A percentile compares a stretch with the other conserved stretches of the same genome.
phyloP scores from a whole-genome alignment of 805 yeast genomes.

The Yamadazyma tumulicola region DNA sequence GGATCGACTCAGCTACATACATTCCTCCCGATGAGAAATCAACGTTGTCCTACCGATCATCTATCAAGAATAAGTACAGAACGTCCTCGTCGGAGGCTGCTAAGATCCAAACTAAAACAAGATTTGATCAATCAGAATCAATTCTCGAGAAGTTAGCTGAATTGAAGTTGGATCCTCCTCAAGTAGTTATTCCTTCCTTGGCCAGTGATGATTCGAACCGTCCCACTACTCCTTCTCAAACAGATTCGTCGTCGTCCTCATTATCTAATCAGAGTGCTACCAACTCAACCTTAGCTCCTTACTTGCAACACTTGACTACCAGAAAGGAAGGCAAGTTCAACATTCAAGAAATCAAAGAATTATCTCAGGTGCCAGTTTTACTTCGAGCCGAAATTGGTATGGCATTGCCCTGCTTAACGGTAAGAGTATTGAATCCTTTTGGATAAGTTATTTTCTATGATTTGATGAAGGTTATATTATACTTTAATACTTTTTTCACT shows the following conservation, averaged over 20 bases:
- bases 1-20: conserved; percentile 87
- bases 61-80: conserved; percentile 74
- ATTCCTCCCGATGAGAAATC: conserved; percentile 88
- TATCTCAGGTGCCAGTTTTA: conserved; percentile 77
- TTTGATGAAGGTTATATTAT: neutral
- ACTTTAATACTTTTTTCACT: too few relatives aligned
- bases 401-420: conserved; percentile 94
- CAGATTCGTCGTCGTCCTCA: conserved; percentile 10
- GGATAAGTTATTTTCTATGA: conserved; percentile 17
- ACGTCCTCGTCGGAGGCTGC: conserved; percentile 74
- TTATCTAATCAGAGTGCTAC: conserved; percentile 12
- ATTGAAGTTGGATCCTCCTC: conserved; percentile 51
- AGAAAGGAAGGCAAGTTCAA: conserved; percentile 56
- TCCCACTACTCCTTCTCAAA: conserved; percentile 23
- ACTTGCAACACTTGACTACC: conserved; percentile 53
- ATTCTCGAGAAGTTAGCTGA: conserved; percentile 46
- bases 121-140: conserved; percentile 36
- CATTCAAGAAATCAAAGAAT: conserved; percentile 79
- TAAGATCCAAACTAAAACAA: conserved; percentile 41
- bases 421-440: conserved; percentile 88
- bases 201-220: neutral
- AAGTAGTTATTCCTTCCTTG: conserved; percentile 20
- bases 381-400: conserved; percentile 90
- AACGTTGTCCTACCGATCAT: conserved; percentile 69
- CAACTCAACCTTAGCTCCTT: conserved; percentile 45